Percentiles rank a stretch among this genome's conserved stretches.
Conservation (phyloP, 2,329 filamentous ascomycete genomes). For the Botrytis tulipae region DNA sequence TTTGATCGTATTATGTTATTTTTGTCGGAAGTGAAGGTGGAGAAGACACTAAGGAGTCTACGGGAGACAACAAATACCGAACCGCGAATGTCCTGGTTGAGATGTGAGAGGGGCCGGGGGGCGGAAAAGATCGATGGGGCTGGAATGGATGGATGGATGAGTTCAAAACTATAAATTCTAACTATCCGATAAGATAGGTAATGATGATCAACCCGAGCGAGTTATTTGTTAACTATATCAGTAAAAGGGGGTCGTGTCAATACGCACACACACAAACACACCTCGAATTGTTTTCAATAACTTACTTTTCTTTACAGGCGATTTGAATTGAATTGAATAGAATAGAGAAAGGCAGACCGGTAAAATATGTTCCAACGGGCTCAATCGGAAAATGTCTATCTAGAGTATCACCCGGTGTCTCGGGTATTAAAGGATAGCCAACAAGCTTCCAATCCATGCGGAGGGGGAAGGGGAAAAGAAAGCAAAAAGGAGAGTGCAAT, state of each 20-base stretch:
- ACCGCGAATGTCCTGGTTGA: neutral
- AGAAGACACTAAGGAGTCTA: constrained; percentile 1
- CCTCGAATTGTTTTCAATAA: neutral
- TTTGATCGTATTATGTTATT: neutral
- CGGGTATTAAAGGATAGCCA: neutral
- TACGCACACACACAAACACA: neutral
- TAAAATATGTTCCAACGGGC: neutral
- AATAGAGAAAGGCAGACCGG: neutral
- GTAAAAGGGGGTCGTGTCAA: neutral
- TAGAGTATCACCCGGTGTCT: neutral
- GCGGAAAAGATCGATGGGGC: neutral
- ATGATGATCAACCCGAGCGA: neutral
- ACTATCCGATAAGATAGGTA: neutral
- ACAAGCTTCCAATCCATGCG: neutral
- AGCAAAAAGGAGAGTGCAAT: neutral
- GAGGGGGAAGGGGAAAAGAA: neutral
- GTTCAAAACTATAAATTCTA: neutral
- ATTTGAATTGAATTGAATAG: neutral
- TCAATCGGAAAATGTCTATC: constrained; percentile 5
- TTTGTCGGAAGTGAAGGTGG: neutral
- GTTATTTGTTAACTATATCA: neutral
- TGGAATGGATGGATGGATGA: neutral
- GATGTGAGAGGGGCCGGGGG: neutral
- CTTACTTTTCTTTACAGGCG: neutral
- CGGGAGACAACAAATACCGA: constrained; percentile 10